Evolutionary conservation across 805 yeast species (phyloP).

Genomic region (Lachancea fermentati): DNA sequence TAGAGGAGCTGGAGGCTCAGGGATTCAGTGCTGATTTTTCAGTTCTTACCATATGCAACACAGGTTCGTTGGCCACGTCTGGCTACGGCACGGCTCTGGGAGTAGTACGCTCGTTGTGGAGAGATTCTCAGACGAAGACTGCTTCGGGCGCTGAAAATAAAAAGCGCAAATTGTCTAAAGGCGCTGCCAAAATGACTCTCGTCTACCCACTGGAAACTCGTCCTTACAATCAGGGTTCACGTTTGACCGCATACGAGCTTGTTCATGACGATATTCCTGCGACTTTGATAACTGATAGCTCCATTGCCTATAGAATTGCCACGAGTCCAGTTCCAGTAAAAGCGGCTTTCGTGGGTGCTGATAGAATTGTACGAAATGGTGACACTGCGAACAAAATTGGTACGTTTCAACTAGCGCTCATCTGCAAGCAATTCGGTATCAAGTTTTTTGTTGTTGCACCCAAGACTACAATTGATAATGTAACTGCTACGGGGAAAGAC

Average conservation of each 20-base stretch:
- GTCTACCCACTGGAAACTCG: constrained; percentile 90
- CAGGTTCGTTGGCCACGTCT: constrained; percentile 95
- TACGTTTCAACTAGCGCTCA: constrained; percentile 80
- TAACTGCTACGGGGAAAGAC: constrained; percentile 59
- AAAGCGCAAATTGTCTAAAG: constrained; percentile 21
- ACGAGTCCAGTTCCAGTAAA: constrained; percentile 56
- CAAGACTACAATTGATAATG: constrained; percentile 76
- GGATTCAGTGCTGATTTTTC: constrained; percentile 61
- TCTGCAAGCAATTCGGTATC: constrained; percentile 57
- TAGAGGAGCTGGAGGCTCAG: constrained; percentile 39
- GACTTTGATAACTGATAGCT: constrained; percentile 83
- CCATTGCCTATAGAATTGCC: constrained; percentile 73
- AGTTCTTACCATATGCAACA: constrained; percentile 88
- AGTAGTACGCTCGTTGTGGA: constrained; percentile 69
- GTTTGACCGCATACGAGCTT: constrained; percentile 86
- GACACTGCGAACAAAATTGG: constrained; percentile 97
- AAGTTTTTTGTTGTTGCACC: constrained; percentile 95
- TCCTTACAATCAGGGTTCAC: constrained; percentile 95
- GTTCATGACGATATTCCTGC: constrained; percentile 83
- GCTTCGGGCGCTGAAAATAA: constrained; percentile 24
- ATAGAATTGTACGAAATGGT: constrained; percentile 86
- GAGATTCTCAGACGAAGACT: constrained; percentile 30
- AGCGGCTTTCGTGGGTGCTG: constrained; percentile 92
- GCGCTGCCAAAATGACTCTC: constrained; percentile 50
- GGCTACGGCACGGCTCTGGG: constrained; percentile 98